Conservation (phyloP, 177 flowering plant genomes). For the Telopea speciosissima region DNA sequence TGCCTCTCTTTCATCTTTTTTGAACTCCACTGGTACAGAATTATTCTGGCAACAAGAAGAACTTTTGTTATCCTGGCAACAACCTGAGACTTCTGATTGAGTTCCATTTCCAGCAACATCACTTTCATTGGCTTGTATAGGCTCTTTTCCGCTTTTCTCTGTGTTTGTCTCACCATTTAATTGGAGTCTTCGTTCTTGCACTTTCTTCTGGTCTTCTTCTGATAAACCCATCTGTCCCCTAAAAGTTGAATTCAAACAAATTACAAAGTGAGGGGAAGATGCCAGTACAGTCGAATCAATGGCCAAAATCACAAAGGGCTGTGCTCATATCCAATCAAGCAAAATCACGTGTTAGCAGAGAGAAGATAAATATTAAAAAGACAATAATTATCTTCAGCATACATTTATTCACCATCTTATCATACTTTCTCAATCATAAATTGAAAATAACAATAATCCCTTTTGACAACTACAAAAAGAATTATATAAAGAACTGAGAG, state of each 20-base stretch:
- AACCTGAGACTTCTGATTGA: conserved; percentile 26
- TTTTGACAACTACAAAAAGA: too few species aligned
- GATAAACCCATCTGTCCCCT: conserved; percentile 99
- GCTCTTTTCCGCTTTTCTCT: conserved; percentile 25
- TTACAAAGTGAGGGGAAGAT: not conserved
- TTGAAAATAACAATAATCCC: too few species aligned
- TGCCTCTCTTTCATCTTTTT: conserved; percentile 10
- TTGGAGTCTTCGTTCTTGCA: conserved; percentile 50
- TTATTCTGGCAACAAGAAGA: conserved; percentile 55
- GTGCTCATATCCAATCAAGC: too few species aligned
- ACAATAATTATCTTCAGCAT: too few species aligned
- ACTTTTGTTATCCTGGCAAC: conserved; percentile 58
- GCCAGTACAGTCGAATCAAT: not conserved
- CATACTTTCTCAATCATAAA: too few species aligned
- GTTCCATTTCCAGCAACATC: conserved; percentile 21
- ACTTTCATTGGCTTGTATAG: conserved; percentile 16
- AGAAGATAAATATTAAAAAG: too few species aligned
- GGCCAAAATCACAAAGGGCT: too few species aligned
- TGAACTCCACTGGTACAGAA: conserved; percentile 14
- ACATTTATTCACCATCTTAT: too few species aligned
- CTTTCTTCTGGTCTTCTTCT: conserved; percentile 69
- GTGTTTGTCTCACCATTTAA: conserved; percentile 20
- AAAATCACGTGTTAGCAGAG: too few species aligned
- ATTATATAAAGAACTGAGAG: too few species aligned
- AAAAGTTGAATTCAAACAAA: conserved; percentile 13